These are phyloP conservation scores for Exophiala mesophila DNA, from an alignment of 2,329 filamentous ascomycete genomes.

Conservation along the genomic window DNA sequence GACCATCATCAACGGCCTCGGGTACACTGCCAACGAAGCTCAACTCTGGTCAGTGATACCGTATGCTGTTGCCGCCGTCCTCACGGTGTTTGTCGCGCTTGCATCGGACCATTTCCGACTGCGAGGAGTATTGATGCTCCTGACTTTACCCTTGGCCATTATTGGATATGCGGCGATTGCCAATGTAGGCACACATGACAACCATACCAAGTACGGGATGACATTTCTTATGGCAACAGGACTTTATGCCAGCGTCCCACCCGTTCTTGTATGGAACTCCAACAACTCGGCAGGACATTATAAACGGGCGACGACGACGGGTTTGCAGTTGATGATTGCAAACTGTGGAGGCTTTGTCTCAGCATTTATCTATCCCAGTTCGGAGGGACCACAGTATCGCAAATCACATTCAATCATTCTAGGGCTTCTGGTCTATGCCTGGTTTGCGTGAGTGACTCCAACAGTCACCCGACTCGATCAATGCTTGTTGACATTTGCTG, in stretches of 20 bases:
- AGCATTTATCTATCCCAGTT: conserved; percentile 57
- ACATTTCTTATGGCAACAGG: conserved; percentile 64
- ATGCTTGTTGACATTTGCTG: background rate
- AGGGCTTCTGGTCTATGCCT: conserved; percentile 56
- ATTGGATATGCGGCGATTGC: conserved; percentile 61
- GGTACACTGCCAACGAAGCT: conserved; percentile 57
- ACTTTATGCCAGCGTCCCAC: conserved; percentile 59
- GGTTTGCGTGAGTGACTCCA: conserved; percentile 58
- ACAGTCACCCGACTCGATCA: no score
- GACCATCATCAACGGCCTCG: conserved; percentile 63
- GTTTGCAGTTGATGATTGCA: conserved; percentile 60
- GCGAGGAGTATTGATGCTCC: conserved; percentile 64
- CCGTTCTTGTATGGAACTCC: conserved; percentile 60
- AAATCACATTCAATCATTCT: conserved; percentile 59
- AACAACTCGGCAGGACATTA: conserved; percentile 67
- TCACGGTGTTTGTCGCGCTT: conserved; percentile 67
- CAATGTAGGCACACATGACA: conserved; percentile 44
- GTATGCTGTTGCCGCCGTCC: conserved; percentile 64
- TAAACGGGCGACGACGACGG: conserved; percentile 57
- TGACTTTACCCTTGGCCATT: conserved; percentile 59
- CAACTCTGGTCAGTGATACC: conserved; percentile 72
- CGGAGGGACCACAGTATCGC: conserved; percentile 54
- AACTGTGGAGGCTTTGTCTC: conserved; percentile 65
- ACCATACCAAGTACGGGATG: conserved; percentile 57
- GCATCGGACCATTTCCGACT: conserved; percentile 65